These are phyloP conservation scores for Crotalaria pallida DNA, from an alignment of 306 rosid species.

Conservation along the genomic window DNA sequence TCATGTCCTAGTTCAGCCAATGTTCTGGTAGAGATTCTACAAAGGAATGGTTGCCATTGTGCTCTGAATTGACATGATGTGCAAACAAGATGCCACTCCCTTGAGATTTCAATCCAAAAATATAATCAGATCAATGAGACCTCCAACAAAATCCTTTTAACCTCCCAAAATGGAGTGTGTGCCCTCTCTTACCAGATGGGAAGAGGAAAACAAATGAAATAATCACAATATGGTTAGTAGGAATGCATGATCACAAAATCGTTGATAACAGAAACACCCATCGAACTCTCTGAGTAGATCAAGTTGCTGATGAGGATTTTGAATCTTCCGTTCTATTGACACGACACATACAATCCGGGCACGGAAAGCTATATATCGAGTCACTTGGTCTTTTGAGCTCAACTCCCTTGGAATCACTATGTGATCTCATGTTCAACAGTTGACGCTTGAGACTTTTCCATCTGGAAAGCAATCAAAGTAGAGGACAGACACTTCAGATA, in stretches of 20 bases:
- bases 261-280: constrained; percentile 34
- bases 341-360: constrained; percentile 98
- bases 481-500: constrained; percentile 10
- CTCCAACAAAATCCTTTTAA: constrained; percentile 45
- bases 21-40: constrained; percentile 24
- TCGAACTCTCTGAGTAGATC: constrained; percentile 38
- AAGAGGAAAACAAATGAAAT: constrained; percentile 55
- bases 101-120: constrained; percentile 39
- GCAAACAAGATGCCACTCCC: constrained; percentile 41
- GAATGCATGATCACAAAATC: constrained; percentile 42
- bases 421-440: constrained; percentile 69
- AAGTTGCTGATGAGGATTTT: constrained; percentile 43
- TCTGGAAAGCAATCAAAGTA: constrained; percentile 41
- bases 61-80: constrained; percentile 37
- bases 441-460: constrained; percentile 93
- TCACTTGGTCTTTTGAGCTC: constrained; percentile 88
- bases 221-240: constrained; percentile 54
- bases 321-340: constrained; percentile 56
- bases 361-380: constrained; percentile 88
- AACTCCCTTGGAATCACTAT: constrained; percentile 88
- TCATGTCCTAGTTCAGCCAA: constrained; percentile 14
- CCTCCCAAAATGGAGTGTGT: constrained; percentile 39
- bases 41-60: constrained; percentile 27
- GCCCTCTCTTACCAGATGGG: constrained; percentile 47
- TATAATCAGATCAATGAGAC: constrained; percentile 43